Percentiles rank a stretch among this genome's conserved stretches.
Evolutionary conservation across 495 filamentous ascomycete genomes (phyloP).

Genomic region (Xylaria bambusicola): DNA sequence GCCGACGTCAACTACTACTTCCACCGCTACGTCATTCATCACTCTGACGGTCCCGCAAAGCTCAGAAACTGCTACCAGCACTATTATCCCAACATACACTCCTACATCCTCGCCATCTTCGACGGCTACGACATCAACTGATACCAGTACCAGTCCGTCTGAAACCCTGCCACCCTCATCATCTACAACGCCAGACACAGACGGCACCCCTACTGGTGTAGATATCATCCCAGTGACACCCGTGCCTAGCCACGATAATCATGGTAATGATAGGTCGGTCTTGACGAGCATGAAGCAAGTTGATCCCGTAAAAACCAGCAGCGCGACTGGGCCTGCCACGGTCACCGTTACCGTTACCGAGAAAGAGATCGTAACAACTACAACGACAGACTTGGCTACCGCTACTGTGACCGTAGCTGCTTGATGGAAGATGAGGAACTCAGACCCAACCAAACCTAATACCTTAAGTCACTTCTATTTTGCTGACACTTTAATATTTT

Average conservation of each 20-base stretch:
- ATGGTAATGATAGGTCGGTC: background rate
- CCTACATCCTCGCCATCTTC: background rate
- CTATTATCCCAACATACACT: background rate
- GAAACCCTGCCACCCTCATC: background rate
- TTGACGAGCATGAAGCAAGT: background rate
- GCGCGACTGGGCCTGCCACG: background rate
- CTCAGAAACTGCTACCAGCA: conserved; percentile 4
- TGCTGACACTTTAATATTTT: background rate
- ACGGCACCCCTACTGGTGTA: conserved; percentile 16
- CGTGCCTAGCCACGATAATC: background rate
- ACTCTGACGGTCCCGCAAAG: conserved; percentile 11
- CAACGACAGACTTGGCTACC: conserved; percentile 3
- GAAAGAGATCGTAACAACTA: conserved; percentile 15
- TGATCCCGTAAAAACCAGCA: background rate
- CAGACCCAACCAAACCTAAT: background rate
- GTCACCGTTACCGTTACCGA: conserved; percentile 20
- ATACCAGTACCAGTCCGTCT: background rate
- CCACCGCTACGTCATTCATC: conserved; percentile 8
- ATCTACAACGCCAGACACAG: background rate
- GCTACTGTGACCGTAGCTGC: conserved; percentile 12
- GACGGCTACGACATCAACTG: background rate
- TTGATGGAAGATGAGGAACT: background rate
- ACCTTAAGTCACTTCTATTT: background rate
- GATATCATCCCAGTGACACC: conserved; percentile 12
- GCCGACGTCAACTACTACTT: conserved; percentile 5